Percentiles rank a stretch among this genome's conserved stretches.
These are phyloP conservation scores for Solanum chacoense DNA, from an alignment of 305 asterid species.

Conservation along the genomic window DNA sequence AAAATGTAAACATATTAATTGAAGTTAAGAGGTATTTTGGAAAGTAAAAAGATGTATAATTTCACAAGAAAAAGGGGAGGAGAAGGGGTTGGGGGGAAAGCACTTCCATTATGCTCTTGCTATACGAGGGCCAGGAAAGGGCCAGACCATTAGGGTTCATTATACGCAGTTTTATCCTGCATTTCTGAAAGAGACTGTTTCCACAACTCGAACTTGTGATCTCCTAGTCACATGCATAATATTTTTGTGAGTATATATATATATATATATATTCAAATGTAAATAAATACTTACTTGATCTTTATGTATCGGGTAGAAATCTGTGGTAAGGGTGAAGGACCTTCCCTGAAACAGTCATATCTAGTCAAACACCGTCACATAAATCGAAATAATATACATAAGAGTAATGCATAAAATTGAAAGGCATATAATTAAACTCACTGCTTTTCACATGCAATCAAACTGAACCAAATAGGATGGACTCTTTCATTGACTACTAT, in stretches of 20 bases:
- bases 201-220: neutral
- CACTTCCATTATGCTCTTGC: neutral
- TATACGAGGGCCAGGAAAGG: neutral
- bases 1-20: neutral
- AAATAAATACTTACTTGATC: slow-evolving; percentile 11
- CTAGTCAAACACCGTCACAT: neutral
- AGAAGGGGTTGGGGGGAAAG: neutral
- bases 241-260: neutral
- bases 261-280: neutral
- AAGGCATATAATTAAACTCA: neutral
- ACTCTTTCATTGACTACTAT: neutral
- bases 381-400: neutral
- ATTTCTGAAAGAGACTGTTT: neutral
- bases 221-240: neutral
- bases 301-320: slow-evolving; percentile 1
- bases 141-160: neutral
- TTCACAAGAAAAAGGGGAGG: neutral
- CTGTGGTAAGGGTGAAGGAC: neutral
- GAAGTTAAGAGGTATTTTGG: neutral
- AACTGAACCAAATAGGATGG: slow-evolving; percentile 9
- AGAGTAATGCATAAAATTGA: neutral
- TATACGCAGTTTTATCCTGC: neutral
- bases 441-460: slow-evolving; percentile 14
- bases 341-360: neutral
- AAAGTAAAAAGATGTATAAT: neutral